Percentiles rank a stretch among this genome's conserved stretches.
Evolutionary conservation across 495 filamentous ascomycete genomes (phyloP).

Genomic region (Evernia prunastri): DNA sequence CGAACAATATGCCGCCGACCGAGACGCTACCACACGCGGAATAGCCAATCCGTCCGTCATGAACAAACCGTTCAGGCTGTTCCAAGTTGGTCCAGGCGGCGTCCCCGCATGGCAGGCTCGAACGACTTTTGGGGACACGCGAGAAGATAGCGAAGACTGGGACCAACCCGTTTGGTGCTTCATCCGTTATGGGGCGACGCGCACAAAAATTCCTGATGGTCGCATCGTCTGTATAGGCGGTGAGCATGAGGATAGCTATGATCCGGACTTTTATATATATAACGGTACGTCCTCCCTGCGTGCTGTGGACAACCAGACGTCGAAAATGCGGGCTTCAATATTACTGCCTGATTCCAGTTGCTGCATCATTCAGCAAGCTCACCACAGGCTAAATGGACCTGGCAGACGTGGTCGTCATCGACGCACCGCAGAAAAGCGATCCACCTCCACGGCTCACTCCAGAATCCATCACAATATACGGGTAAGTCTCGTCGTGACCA

Average conservation of each 20-base stretch:
- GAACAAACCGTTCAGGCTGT: neutral
- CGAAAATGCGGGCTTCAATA: neutral
- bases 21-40: neutral
- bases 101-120: neutral
- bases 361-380: too few relatives aligned
- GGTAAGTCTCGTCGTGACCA: neutral
- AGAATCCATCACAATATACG: neutral
- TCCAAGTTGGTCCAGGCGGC: neutral
- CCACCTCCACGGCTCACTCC: neutral
- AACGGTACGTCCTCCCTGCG: neutral
- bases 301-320: neutral
- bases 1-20: neutral
- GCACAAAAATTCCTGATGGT: neutral
- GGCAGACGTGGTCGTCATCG: neutral
- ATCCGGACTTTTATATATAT: conserved; percentile 1
- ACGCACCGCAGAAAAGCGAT: neutral
- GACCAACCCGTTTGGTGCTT: neutral
- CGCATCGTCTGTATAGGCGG: neutral
- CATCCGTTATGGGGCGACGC: neutral
- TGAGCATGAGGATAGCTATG: conserved; percentile 1
- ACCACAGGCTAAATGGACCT: neutral
- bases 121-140: neutral
- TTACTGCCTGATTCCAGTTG: neutral
- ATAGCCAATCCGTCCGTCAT: neutral
- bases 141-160: neutral